Evolutionary conservation across 495 filamentous ascomycete genomes (phyloP), one percentile per base, ranked within the genome.

Genomic region (Podospora conica): DNA sequence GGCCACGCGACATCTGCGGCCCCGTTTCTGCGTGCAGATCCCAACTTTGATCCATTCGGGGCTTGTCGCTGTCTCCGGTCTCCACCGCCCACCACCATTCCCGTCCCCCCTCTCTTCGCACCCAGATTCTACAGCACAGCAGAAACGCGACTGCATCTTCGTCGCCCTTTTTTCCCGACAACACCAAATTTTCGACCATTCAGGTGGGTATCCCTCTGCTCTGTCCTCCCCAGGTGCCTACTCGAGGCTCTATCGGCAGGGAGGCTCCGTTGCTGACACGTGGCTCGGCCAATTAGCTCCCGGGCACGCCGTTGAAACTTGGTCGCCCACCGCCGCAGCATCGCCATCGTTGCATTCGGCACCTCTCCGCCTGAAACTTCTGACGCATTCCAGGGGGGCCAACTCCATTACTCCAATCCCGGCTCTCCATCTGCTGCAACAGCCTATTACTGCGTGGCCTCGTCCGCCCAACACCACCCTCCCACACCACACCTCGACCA

Each of bases 311-410:
- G 24, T n/a, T 31, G 21, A 22, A 24, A 24, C 53, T 22, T 59
- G 22, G 29, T 11, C 57, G 63, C 22, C 33, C 40, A 21, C 53
- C 62, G 20, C 56, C 61, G 63, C 63, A 25, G 25, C 65, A 29
- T 40, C 53, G 53, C 25, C 60, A 20, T 66, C 71, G 71, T 69
- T 33, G 66, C 70, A 71, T 74, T 70, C 70, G 66, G 53, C 68
- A 64, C 58, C 67, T 62, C 64, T 64, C 65, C 53, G 65, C 66
- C 71, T 77, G 74, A 75, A 76, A 76, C 74, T 22, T 66, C 73
- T 73, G 74, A 76, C 71, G 73, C 73, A 74, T 72, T 55, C 53
- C 67, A 67, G 67, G 69, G 74, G 69, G 59, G 64, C 58, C 66
- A 59, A 59, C 48, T 54, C 40, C 61, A 66, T 61, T 68, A 59